phyloP scores from a whole-genome alignment of 345 rosid genomes.

The Populus ilicifolia region DNA sequence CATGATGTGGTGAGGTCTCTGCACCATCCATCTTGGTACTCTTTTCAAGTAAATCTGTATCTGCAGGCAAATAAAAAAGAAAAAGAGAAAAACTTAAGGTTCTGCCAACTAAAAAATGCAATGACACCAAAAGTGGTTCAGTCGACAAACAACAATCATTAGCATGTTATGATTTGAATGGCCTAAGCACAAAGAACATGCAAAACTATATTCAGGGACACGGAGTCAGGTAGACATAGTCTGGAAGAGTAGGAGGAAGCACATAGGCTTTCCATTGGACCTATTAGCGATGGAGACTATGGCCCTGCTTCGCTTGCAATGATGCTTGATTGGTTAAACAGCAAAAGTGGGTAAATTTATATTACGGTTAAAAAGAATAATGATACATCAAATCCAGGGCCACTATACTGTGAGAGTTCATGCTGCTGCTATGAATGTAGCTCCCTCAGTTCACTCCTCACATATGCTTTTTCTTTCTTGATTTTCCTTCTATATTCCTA shows the following conservation, averaged over 20 bases:
- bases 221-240: not conserved
- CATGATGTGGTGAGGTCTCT: conserved; percentile 44
- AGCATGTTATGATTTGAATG: not conserved
- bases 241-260: not conserved
- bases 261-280: not conserved
- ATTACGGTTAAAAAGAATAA: not conserved
- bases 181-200: not conserved
- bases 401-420: not conserved
- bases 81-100: not conserved
- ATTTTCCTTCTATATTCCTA: not conserved
- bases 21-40: conserved; percentile 24
- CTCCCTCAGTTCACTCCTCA: not conserved
- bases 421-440: not conserved
- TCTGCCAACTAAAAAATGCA: not conserved
- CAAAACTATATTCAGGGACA: not conserved
- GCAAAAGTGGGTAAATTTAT: not conserved
- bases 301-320: not conserved
- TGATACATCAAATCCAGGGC: not conserved
- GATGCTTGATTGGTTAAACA: not conserved
- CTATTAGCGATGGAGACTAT: not conserved
- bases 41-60: conserved; percentile 44
- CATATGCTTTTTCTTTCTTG: not conserved
- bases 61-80: not conserved
- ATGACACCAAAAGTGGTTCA: not conserved
- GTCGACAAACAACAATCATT: not conserved